A percentile compares a stretch with the other conserved stretches of the same genome.
Conservation (phyloP, 345 rosid genomes). For the Citrus mangshanensis region DNA sequence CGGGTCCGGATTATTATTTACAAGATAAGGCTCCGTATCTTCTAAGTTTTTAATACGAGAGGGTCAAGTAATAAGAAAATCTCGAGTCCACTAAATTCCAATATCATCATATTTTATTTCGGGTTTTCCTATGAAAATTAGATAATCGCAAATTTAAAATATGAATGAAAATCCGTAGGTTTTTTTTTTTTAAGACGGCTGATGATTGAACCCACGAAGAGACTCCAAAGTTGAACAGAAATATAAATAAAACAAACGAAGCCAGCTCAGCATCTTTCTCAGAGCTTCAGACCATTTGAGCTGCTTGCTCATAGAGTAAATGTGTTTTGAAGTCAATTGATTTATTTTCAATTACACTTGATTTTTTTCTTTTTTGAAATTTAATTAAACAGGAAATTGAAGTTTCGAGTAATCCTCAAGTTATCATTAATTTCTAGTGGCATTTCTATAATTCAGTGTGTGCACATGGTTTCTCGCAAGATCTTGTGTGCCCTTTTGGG, state of each 20-base stretch:
- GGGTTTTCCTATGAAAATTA: neutral
- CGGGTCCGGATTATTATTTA: neutral
- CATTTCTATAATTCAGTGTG: neutral
- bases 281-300: neutral
- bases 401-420: slow-evolving; percentile 3
- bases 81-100: neutral
- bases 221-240: neutral
- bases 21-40: slow-evolving; percentile 23
- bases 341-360: too few species aligned
- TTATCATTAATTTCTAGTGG: neutral
- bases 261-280: too few species aligned
- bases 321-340: neutral
- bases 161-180: neutral
- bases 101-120: neutral
- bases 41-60: too few species aligned
- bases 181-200: neutral
- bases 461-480: slow-evolving; percentile 3
- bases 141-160: neutral
- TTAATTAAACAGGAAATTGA: neutral
- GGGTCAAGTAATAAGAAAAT: neutral
- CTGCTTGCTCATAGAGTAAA: neutral
- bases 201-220: neutral
- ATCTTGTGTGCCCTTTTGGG: neutral
- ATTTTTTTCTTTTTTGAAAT: too few species aligned
- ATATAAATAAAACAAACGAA: neutral